Evolutionary conservation across 1,284 basidiomycete species (phyloP), one percentile per base, ranked within the genome.

Genomic region (Somion occarium): DNA sequence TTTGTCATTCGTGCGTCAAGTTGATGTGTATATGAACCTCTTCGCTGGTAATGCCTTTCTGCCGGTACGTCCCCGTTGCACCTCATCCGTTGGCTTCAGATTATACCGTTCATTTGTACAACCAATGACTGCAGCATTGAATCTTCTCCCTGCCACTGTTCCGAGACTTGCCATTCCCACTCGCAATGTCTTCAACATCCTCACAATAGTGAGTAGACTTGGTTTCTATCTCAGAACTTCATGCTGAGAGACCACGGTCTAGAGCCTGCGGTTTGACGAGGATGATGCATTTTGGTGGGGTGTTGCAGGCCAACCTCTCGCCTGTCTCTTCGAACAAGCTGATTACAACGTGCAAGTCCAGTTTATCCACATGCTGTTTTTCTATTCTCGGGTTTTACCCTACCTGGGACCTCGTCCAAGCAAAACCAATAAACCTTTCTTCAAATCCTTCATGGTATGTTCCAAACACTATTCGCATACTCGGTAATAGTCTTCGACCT

Each of bases 341-440:
- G 27, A 27, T 13, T 48, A 48, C 20, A 37, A n/a, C 38, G 46
- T 41, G 15, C 13, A 38, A 13, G n/a, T 23, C 11, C 27, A 48
- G 22, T 48, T 41, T 23, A 5, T 48, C 23, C 46, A 48, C 19
- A 30, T 48, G 34, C 34, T 48, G 5, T 48, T 48, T 27, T 38
- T 48, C 46, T 34, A 48, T 38, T n/a, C 38, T 13, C 46, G 46
- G 7, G 46, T 48, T 27, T 19, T 38, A 12, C 46, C 46, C 9
- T 48, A 34, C 27, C 38, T 48, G 46, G 46, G 24, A 38, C 46
- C 46, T 7, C 46, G 46, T 27, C 46, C 46, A 15, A 26, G n/a
- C 7, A 12, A 34, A 23, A n/a, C 5, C 13, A 38, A 38, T 26
- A 13, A 48, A 19, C 24, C 46, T n/a, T 15, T 19, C n/a, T 48